Evolutionary conservation across 2,329 filamentous ascomycete species (phyloP).

Genomic region (Neofusicoccum parvum): DNA sequence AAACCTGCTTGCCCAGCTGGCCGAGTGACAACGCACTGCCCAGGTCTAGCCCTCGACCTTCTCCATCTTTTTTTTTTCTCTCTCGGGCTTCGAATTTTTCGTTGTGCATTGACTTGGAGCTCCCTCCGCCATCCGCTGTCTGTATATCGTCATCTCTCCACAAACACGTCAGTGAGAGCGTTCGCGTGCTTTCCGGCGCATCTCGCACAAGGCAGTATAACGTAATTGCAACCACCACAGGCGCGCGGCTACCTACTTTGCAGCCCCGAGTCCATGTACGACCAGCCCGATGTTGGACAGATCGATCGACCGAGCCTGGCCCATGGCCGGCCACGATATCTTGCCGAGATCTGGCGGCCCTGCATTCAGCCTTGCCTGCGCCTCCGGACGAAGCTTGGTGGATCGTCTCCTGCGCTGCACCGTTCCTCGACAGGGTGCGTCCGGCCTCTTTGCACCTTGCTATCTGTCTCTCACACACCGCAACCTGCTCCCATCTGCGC

Average conservation of each 20-base stretch:
- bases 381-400: constrained; percentile 7
- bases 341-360: constrained; percentile 3
- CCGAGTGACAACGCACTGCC: constrained; percentile 5
- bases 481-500: not conserved
- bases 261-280: not conserved
- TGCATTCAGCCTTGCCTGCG: constrained; percentile 12
- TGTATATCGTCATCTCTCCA: constrained; percentile 15
- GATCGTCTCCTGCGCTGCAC: not conserved
- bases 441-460: not conserved
- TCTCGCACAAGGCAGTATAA: not conserved
- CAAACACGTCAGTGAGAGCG: constrained; percentile 5
- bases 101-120: not conserved
- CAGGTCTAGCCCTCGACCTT: not conserved
- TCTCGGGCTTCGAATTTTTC: not conserved
- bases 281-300: constrained; percentile 9
- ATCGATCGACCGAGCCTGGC: constrained; percentile 5
- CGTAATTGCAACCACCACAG: constrained; percentile 8
- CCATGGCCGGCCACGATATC: constrained; percentile 6
- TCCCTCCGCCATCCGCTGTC: not conserved
- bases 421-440: constrained; percentile 4
- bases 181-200: not conserved
- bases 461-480: constrained; percentile 6
- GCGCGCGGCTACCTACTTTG: not conserved
- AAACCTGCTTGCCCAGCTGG: not conserved
- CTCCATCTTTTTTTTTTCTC: constrained; percentile 5